Percentiles rank a stretch among this genome's conserved stretches.
These are phyloP conservation scores for Chalciporus sphaerocephalus DNA, from an alignment of 768 basidiomycete genomes.

Conservation along the genomic window DNA sequence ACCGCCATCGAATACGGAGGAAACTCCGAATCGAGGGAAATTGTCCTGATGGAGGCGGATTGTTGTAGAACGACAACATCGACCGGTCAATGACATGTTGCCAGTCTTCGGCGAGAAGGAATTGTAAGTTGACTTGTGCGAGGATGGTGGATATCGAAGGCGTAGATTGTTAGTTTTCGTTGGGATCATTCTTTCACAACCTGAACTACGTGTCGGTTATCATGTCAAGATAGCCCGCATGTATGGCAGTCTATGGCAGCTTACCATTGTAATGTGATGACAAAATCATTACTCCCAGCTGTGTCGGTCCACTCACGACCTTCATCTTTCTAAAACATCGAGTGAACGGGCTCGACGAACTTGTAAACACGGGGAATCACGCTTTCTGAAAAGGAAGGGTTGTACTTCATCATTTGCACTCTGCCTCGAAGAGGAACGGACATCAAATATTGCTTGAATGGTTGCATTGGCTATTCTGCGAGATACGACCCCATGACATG, in stretches of 20 bases:
- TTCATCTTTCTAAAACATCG: conserved; percentile 48
- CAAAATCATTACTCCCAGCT: conserved; percentile 58
- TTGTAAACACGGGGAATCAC: conserved; percentile 31
- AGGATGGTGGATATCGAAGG: conserved; percentile 12
- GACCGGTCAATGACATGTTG: conserved; percentile 16
- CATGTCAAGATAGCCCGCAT: background rate
- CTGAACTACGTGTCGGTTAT: background rate
- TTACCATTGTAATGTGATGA: conserved; percentile 53
- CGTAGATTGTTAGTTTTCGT: conserved; percentile 1
- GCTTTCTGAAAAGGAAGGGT: conserved; percentile 1
- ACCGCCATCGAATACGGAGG: background rate
- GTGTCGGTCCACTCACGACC: conserved; percentile 56
- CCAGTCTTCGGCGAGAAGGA: conserved; percentile 1
- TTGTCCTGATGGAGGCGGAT: conserved; percentile 29
- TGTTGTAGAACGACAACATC: conserved; percentile 36
- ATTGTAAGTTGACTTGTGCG: conserved; percentile 36
- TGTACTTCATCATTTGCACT: conserved; percentile 4
- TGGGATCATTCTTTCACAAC: conserved; percentile 3
- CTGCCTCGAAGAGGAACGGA: conserved; percentile 2
- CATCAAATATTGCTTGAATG: background rate
- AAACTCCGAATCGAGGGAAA: background rate
- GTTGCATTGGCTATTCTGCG: too few species aligned
- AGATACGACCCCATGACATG: too few species aligned
- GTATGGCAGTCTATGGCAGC: background rate
- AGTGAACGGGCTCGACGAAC: conserved; percentile 49